Evolutionary conservation across 23 red algal species (phyloP).

Genomic region (Agarophyton chilense): DNA sequence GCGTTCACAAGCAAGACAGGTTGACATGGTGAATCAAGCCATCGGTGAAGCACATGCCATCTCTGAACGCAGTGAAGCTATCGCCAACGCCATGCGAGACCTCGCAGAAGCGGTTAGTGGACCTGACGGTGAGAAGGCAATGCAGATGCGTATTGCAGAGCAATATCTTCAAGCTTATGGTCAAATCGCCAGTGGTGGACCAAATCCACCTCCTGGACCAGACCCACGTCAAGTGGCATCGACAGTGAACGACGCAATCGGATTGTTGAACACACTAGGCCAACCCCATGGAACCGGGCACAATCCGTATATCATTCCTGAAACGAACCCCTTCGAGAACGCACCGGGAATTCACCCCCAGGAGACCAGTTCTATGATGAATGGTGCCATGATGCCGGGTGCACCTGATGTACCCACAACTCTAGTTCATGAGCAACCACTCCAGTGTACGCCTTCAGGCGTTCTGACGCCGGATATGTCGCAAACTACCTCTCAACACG

Average conservation of each 20-base stretch:
- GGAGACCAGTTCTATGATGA: neutral
- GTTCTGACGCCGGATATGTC: neutral
- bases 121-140: conserved; percentile 69
- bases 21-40: too few species aligned
- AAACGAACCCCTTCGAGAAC: conserved; percentile 9
- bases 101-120: conserved; percentile 61
- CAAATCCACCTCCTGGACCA: neutral
- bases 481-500: neutral
- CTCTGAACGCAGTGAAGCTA: too few species aligned
- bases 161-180: conserved; percentile 83
- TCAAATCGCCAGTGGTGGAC: neutral
- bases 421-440: neutral
- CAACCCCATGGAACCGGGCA: neutral
- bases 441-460: neutral
- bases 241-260: conserved; percentile 41
- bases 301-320: conserved; percentile 11
- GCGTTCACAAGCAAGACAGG: too few species aligned
- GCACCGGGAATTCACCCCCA: neutral
- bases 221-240: conserved; percentile 29
- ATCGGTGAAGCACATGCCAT: too few species aligned
- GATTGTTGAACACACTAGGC: conserved; percentile 30
- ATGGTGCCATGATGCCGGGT: neutral
- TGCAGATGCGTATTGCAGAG: conserved; percentile 87
- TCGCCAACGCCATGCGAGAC: too few species aligned
- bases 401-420: neutral